These are phyloP conservation scores for Rostrohypoxylon terebratum DNA, from an alignment of 495 filamentous ascomycete genomes.

Conservation along the genomic window DNA sequence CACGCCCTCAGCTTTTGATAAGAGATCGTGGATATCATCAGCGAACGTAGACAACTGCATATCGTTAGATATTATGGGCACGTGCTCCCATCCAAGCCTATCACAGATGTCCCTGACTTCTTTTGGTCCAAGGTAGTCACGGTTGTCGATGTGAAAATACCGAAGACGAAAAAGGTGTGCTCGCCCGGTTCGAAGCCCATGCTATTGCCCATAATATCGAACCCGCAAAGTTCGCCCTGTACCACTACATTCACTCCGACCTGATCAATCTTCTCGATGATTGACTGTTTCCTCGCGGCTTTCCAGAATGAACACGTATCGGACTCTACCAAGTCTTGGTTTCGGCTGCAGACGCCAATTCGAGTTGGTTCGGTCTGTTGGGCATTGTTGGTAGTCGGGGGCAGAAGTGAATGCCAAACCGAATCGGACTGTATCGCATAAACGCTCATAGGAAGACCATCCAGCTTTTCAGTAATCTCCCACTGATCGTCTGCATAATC, in stretches of 20 bases:
- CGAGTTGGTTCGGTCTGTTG: neutral
- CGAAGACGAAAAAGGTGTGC: slow-evolving; percentile 5
- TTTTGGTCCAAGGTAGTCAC: neutral
- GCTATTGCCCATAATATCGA: neutral
- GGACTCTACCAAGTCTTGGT: neutral
- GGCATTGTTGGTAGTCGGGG: neutral
- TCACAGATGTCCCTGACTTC: neutral
- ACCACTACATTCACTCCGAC: neutral
- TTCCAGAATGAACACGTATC: neutral
- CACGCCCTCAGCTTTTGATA: neutral
- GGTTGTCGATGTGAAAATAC: slow-evolving; percentile 1
- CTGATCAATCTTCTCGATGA: slow-evolving; percentile 6
- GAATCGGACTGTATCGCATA: neutral
- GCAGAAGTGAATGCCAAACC: neutral
- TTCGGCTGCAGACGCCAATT: neutral
- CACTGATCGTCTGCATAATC: neutral
- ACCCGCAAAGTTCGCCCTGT: slow-evolving; percentile 10
- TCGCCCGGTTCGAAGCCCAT: neutral
- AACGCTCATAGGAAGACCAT: slow-evolving; percentile 1
- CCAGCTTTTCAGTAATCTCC: slow-evolving; percentile 1
- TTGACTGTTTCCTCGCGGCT: neutral
- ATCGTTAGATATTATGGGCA: neutral
- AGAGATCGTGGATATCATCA: neutral
- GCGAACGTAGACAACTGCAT: neutral
- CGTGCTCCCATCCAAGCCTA: slow-evolving; percentile 9